Conservation (phyloP, 1,139 yeast species). For the Debaryomyces sp. region DNA sequence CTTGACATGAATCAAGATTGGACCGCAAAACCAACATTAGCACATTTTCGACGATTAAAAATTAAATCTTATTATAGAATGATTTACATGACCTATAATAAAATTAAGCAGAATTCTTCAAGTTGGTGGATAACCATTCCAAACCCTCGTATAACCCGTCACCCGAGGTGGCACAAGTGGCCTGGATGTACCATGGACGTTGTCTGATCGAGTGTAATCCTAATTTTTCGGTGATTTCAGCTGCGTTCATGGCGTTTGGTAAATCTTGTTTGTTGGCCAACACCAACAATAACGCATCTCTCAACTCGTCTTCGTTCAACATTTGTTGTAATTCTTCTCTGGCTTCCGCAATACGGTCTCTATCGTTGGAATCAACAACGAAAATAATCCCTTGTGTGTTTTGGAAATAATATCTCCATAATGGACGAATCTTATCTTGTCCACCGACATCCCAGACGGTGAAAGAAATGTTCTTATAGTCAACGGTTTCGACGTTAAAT, state of each 20-base stretch:
- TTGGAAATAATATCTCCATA: conserved; percentile 48
- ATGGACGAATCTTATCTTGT: conserved; percentile 46
- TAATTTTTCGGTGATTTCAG: conserved; percentile 46
- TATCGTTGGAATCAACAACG: conserved; percentile 46
- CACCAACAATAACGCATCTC: conserved; percentile 45
- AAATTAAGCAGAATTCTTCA: conserved; percentile 24
- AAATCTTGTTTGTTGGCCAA: conserved; percentile 48
- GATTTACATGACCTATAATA: not conserved
- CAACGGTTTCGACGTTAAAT: conserved; percentile 46
- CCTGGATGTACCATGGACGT: conserved; percentile 48
- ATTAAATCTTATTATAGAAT: not conserved
- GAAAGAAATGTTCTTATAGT: conserved; percentile 44
- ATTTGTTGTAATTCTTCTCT: conserved; percentile 48
- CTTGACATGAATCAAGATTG: not conserved
- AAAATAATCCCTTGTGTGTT: conserved; percentile 47
- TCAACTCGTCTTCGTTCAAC: conserved; percentile 47
- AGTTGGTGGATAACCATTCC: conserved; percentile 45
- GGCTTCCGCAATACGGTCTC: conserved; percentile 48
- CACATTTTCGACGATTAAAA: not conserved
- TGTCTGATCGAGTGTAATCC: conserved; percentile 46
- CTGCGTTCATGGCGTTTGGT: conserved; percentile 49
- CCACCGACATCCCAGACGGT: conserved; percentile 52
- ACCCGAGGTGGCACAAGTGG: conserved; percentile 47
- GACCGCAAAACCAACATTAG: not conserved
- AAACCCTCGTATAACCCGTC: conserved; percentile 48